Evolutionary conservation across 116 monocot genomes (phyloP).

Genomic region (Trichopus zeylanicus): DNA sequence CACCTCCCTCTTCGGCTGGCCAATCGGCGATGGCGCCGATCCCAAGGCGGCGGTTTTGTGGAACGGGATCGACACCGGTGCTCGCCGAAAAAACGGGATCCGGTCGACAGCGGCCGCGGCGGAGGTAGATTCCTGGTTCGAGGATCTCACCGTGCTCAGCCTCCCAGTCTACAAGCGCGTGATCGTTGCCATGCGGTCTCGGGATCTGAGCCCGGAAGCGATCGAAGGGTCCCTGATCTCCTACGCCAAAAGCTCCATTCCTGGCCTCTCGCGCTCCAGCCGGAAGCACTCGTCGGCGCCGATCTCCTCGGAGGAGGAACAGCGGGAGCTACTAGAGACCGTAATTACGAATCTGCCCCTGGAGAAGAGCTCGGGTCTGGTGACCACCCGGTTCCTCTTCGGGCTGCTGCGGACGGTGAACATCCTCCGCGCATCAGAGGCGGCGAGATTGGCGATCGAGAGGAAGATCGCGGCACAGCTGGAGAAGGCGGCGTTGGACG

Average conservation of each 20-base stretch:
- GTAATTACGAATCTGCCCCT: conserved; percentile 52
- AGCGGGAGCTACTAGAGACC: conserved; percentile 67
- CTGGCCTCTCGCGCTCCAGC: conserved; percentile 71
- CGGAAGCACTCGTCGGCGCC: conserved; percentile 24
- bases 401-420: conserved; percentile 60
- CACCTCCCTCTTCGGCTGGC: conserved; percentile 63
- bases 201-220: conserved; percentile 38
- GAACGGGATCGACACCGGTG: conserved; percentile 37
- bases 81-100: conserved; percentile 22
- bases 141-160: conserved; percentile 48
- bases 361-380: conserved; percentile 35
- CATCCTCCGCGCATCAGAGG: conserved; percentile 49
- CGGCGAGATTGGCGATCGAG: conserved; percentile 33
- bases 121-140: conserved; percentile 58
- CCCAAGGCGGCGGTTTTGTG: conserved; percentile 8
- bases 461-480: conserved; percentile 63
- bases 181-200: conserved; percentile 56
- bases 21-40: conserved; percentile 30
- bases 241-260: conserved; percentile 71
- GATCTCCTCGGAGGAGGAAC: conserved; percentile 33
- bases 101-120: conserved; percentile 1
- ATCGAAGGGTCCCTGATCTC: conserved; percentile 65
- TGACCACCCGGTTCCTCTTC: conserved; percentile 56
- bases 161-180: conserved; percentile 70
- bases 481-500: conserved; percentile 75